These are phyloP conservation scores for Kurtzmaniella quercitrusa DNA, from an alignment of 1,139 yeast genomes.

Conservation along the genomic window DNA sequence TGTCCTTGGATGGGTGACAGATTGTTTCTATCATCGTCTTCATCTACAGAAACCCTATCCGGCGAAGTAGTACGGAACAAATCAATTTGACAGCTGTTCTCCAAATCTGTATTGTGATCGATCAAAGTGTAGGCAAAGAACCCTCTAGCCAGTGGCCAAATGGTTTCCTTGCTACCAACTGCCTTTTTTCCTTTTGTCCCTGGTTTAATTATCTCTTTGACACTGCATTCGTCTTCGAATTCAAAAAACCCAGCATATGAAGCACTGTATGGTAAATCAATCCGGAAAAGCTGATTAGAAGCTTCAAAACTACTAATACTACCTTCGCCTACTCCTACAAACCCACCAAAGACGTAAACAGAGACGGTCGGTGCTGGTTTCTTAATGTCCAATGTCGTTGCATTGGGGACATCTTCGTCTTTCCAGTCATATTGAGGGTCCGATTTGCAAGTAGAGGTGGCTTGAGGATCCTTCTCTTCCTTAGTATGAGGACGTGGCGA, in stretches of 20 bases:
- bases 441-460: background rate
- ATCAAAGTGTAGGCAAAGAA: constrained; percentile 35
- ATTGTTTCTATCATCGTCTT: constrained; percentile 3
- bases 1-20: background rate
- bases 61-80: constrained; percentile 4
- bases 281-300: constrained; percentile 32
- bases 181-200: background rate
- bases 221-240: constrained; percentile 11
- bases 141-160: constrained; percentile 40
- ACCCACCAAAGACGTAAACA: constrained; percentile 43
- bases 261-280: constrained; percentile 23
- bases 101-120: constrained; percentile 17
- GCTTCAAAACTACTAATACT: constrained; percentile 25
- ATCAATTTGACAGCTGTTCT: constrained; percentile 20
- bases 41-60: constrained; percentile 4
- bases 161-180: background rate
- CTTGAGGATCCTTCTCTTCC: background rate
- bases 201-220: constrained; percentile 5
- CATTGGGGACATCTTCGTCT: background rate
- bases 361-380: constrained; percentile 12
- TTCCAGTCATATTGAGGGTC: background rate
- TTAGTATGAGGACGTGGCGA: background rate
- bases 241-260: constrained; percentile 9
- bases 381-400: background rate
- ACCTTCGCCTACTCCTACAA: constrained; percentile 14